Percentiles rank a stretch among this genome's conserved stretches.
Evolutionary conservation across 805 yeast genomes (phyloP).

Genomic region (Pichia thaimueangensis): DNA sequence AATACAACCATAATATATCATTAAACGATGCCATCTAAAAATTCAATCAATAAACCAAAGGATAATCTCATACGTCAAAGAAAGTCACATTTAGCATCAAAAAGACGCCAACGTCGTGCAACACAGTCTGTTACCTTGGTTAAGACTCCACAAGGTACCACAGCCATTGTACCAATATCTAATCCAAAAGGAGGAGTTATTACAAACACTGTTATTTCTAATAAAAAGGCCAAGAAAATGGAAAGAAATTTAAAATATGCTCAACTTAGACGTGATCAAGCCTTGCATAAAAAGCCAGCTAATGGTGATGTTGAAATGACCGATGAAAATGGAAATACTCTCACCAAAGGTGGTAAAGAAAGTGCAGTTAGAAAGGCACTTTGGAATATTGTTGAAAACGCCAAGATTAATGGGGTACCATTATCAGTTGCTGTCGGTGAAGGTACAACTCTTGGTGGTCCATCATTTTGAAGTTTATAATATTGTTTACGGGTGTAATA

Average conservation of each 20-base stretch:
- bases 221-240: slow-evolving; percentile 71
- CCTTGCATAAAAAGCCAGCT: slow-evolving; percentile 21
- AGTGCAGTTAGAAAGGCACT: slow-evolving; percentile 56
- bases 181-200: slow-evolving; percentile 26
- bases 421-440: slow-evolving; percentile 42
- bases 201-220: slow-evolving; percentile 62
- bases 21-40: slow-evolving; percentile 65
- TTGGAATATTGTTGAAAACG: slow-evolving; percentile 66
- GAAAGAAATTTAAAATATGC: slow-evolving; percentile 73
- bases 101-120: slow-evolving; percentile 45
- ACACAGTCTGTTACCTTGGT: slow-evolving; percentile 10
- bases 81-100: slow-evolving; percentile 38
- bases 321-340: slow-evolving; percentile 17
- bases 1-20: not conserved
- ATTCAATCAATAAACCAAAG: slow-evolving; percentile 77
- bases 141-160: slow-evolving; percentile 14
- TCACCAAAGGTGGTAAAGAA: slow-evolving; percentile 22
- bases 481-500: too few species aligned
- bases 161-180: slow-evolving; percentile 39
- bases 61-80: slow-evolving; percentile 45
- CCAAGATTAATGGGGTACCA: slow-evolving; percentile 38
- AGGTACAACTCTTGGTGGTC: slow-evolving; percentile 68
- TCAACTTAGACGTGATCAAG: slow-evolving; percentile 38
- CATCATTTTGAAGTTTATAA: not conserved
- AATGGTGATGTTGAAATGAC: slow-evolving; percentile 44